Evolutionary conservation across 176 grass and related monocot species (phyloP).

Genomic region (Oryza brachyantha): DNA sequence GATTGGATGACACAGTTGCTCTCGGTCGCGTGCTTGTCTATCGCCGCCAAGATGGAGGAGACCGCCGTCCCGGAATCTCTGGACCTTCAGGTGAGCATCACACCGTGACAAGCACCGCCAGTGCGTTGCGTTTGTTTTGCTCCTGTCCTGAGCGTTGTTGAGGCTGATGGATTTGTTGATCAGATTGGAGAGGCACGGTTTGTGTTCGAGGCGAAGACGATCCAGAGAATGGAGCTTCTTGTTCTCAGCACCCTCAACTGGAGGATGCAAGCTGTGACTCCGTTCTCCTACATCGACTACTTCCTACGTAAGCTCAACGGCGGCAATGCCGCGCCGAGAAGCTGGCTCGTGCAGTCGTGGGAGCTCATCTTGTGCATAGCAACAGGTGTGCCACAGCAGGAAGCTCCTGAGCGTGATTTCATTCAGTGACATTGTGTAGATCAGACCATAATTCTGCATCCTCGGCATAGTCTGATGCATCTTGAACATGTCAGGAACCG

Average conservation of each 20-base stretch:
- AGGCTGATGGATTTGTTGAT: neutral
- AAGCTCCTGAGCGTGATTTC: neutral
- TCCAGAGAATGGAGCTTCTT: slow-evolving; percentile 91
- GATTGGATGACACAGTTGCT: slow-evolving; percentile 83
- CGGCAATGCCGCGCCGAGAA: slow-evolving; percentile 25
- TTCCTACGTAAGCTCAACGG: slow-evolving; percentile 61
- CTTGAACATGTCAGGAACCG: slow-evolving; percentile 37
- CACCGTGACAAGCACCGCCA: neutral
- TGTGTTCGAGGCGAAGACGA: slow-evolving; percentile 70
- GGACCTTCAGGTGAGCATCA: slow-evolving; percentile 69
- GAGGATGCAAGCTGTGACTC: slow-evolving; percentile 87
- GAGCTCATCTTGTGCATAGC: slow-evolving; percentile 54
- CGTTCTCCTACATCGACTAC: slow-evolving; percentile 84
- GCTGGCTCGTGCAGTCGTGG: slow-evolving; percentile 31
- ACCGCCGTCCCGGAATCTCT: slow-evolving; percentile 53
- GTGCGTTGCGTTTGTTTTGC: no score
- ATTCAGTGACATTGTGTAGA: neutral
- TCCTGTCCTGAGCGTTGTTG: neutral
- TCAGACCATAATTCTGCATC: neutral
- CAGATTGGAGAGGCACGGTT: slow-evolving; percentile 61
- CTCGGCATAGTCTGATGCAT: neutral
- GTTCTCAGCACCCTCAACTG: slow-evolving; percentile 78
- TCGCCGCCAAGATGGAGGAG: slow-evolving; percentile 94
- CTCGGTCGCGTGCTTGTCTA: slow-evolving; percentile 73
- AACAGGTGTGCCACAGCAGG: slow-evolving; percentile 42